These are phyloP conservation scores for Calocybe indica DNA, from an alignment of 768 basidiomycete genomes.

Conservation along the genomic window DNA sequence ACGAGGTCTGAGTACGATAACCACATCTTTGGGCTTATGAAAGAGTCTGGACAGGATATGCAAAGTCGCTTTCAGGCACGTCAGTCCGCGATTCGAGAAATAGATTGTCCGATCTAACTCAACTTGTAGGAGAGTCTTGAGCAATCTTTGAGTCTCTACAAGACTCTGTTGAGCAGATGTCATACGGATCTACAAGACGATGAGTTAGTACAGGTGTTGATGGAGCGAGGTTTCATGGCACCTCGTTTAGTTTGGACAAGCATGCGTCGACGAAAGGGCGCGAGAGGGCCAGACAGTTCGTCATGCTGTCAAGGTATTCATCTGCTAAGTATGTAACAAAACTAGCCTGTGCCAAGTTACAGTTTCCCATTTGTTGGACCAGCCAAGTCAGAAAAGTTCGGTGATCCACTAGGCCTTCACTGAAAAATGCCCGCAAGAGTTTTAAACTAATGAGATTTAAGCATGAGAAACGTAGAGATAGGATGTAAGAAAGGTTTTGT, in stretches of 20 bases:
- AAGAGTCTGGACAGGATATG: conserved; percentile 66
- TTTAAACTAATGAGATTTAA: conserved; percentile 41
- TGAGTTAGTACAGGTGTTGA: neutral
- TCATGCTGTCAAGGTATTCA: conserved; percentile 71
- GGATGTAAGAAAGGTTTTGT: conserved; percentile 6
- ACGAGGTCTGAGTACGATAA: conserved; percentile 42
- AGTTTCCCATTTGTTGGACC: conserved; percentile 67
- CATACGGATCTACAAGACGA: conserved; percentile 39
- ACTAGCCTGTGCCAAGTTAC: conserved; percentile 77
- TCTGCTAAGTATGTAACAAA: conserved; percentile 73
- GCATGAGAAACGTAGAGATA: neutral
- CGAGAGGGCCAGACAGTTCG: conserved; percentile 59
- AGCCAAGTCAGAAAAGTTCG: conserved; percentile 75
- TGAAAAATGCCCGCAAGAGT: conserved; percentile 70
- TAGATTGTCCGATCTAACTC: neutral
- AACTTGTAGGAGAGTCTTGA: conserved; percentile 62
- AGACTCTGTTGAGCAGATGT: conserved; percentile 53
- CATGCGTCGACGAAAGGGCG: conserved; percentile 71
- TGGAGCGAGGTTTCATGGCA: conserved; percentile 11
- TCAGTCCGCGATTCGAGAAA: neutral
- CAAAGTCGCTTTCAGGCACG: conserved; percentile 50
- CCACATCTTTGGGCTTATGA: conserved; percentile 72
- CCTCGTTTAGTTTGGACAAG: conserved; percentile 62
- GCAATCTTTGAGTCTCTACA: conserved; percentile 40
- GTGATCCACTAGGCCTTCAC: conserved; percentile 76